Evolutionary conservation across 768 basidiomycete genomes (phyloP), one percentile per base, ranked within the genome.

Genomic region (Serendipita sp.): DNA sequence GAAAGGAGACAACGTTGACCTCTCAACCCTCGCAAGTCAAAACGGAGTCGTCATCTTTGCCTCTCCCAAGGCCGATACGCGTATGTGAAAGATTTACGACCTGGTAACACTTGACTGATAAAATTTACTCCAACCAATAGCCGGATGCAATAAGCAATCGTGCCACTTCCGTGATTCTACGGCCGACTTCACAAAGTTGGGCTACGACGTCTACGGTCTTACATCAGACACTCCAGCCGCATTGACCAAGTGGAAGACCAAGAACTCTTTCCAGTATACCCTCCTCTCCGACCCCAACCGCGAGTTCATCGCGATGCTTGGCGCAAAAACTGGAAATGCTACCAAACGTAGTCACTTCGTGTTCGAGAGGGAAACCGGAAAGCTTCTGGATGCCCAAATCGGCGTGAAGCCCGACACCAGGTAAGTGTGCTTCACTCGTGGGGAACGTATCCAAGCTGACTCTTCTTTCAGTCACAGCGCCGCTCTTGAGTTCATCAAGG

Each of bases 331-430:
- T 41, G 85, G 85, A 7, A 88, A 86, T 41, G 89, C 83, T 77
- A 91, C 90, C 63, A 90, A 89, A 76, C 83, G 94, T 13, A 92
- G 89, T 68, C 92, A 95, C 74, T 96, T 95, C 74, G 83, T 97
- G 69, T 95, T 97, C 69, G 89, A 84, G 69, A 88, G 89, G 73
- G 92, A 91, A 3, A 70, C 69, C 1, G 94, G 93, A 1, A 90
- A 90, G 73, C 78, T 98, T 47, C 75, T 95, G 2, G 86, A 94
- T 15, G 89, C 84, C 76, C 85, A 84, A 71, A 76, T 90, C 15
- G 90, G 91, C 0, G 92, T 95, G 58, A 88, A 92, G 71, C 89
- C 93, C 1, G 85, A 72, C 0, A 89, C 94, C 65, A 95, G 91
- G 90, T 87, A 64, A 63, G 77, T 68, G 18, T 63, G 13, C n/a